Conservation (phyloP, 768 basidiomycete species). For the Boletus bicolor region DNA sequence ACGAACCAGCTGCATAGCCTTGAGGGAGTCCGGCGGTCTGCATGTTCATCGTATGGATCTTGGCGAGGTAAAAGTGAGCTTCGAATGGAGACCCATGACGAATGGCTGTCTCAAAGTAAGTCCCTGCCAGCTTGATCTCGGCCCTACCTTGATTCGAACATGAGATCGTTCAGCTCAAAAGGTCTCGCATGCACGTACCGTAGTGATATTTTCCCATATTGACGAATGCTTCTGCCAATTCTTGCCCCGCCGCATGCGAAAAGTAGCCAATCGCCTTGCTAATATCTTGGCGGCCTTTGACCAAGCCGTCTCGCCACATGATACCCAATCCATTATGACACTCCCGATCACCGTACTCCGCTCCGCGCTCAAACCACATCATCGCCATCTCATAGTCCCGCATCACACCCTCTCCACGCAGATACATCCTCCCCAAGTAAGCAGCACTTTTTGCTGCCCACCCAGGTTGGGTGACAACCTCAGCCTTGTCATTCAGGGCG, state of each 20-base stretch:
- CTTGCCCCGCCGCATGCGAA: conserved; percentile 74
- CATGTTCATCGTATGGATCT: conserved; percentile 64
- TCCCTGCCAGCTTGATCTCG: conserved; percentile 62
- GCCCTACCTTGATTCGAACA: conserved; percentile 50
- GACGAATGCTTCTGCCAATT: conserved; percentile 89
- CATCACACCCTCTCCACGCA: conserved; percentile 90
- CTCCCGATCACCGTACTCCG: conserved; percentile 78
- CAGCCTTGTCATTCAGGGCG: conserved; percentile 45
- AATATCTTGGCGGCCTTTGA: conserved; percentile 63
- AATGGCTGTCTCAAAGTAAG: conserved; percentile 81
- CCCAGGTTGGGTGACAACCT: conserved; percentile 49
- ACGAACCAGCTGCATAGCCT: conserved; percentile 64
- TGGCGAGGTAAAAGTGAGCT: conserved; percentile 90
- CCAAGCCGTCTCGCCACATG: conserved; percentile 86
- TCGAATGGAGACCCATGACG: conserved; percentile 90
- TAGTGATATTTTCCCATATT: conserved; percentile 83
- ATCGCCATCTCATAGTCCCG: conserved; percentile 71
- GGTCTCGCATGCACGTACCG: conserved; percentile 35
- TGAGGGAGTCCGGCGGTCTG: conserved; percentile 41
- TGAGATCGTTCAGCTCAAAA: conserved; percentile 4
- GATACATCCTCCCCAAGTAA: conserved; percentile 90
- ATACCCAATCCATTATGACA: conserved; percentile 88
- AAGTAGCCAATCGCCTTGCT: conserved; percentile 68
- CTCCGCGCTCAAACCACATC: conserved; percentile 93
- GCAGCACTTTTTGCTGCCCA: conserved; percentile 78